Conservation (phyloP, 495 filamentous ascomycete genomes). For the Clavariopsis aquatica region DNA sequence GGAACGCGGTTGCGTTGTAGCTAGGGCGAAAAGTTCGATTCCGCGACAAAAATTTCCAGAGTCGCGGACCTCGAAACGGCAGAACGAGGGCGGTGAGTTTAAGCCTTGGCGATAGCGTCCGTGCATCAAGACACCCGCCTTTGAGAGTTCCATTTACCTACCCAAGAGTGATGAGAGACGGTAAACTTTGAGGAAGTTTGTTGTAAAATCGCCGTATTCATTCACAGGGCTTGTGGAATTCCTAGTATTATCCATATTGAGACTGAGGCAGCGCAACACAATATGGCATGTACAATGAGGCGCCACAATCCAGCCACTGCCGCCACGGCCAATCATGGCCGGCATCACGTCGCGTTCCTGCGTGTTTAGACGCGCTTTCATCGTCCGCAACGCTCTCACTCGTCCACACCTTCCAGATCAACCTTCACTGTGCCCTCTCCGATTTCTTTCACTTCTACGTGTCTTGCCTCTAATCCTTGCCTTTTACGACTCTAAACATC, state of each 20-base stretch:
- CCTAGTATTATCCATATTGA: too few relatives aligned
- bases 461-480: too few relatives aligned
- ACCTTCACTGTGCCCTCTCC: not conserved
- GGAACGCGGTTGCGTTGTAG: slow-evolving; percentile 10
- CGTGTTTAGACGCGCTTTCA: not conserved
- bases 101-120: not conserved
- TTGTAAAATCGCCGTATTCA: too few relatives aligned
- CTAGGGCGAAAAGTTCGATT: not conserved
- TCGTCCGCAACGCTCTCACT: not conserved
- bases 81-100: slow-evolving; percentile 17
- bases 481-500: too few relatives aligned
- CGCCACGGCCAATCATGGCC: too few relatives aligned
- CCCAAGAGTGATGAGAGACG: too few relatives aligned
- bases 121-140: too few relatives aligned
- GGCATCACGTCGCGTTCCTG: not conserved
- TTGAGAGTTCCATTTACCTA: too few relatives aligned
- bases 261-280: too few relatives aligned
- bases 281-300: too few relatives aligned
- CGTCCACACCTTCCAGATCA: not conserved
- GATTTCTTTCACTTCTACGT: not conserved
- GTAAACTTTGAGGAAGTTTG: too few relatives aligned
- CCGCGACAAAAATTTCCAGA: not conserved
- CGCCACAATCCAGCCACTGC: not conserved
- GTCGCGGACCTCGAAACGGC: slow-evolving; percentile 14
- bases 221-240: too few relatives aligned